phyloP scores from a whole-genome alignment of 345 rosid genomes.

The Gossypium longicalyx region DNA sequence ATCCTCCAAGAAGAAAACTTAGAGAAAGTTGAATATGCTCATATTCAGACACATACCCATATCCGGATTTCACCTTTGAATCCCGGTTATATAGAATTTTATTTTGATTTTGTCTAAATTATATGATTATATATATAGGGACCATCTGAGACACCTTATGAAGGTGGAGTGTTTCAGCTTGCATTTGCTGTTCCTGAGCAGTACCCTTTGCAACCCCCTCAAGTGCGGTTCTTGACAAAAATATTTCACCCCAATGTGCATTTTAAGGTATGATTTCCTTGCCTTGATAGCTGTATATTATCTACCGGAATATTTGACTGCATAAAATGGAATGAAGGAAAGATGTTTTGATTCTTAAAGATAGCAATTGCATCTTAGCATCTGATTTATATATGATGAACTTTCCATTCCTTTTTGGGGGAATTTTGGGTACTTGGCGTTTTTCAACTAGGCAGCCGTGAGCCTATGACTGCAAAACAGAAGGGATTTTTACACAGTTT shows the following conservation, averaged over 20 bases:
- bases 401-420: not conserved
- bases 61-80: not conserved
- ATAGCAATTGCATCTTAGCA: not conserved
- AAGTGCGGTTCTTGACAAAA: slow-evolving; percentile 94
- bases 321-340: slow-evolving; percentile 4
- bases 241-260: slow-evolving; percentile 99
- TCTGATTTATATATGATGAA: not conserved
- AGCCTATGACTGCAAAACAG: not conserved
- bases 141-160: slow-evolving; percentile 96
- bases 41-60: not conserved
- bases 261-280: slow-evolving; percentile 59
- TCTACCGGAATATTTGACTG: not conserved
- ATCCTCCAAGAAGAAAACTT: no score
- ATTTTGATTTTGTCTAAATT: slow-evolving; percentile 8
- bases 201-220: slow-evolving; percentile 97
- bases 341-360: not conserved
- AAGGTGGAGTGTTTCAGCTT: slow-evolving; percentile 96
- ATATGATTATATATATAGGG: slow-evolving; percentile 39
- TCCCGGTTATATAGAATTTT: not conserved
- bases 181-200: slow-evolving; percentile 94
- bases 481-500: not conserved
- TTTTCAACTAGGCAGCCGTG: not conserved
- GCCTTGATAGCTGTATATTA: not conserved
- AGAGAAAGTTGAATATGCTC: not conserved
- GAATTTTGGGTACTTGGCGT: not conserved